These are phyloP conservation scores for Phaffomyces antillensis DNA, from an alignment of 805 yeast species.

Conservation along the genomic window DNA sequence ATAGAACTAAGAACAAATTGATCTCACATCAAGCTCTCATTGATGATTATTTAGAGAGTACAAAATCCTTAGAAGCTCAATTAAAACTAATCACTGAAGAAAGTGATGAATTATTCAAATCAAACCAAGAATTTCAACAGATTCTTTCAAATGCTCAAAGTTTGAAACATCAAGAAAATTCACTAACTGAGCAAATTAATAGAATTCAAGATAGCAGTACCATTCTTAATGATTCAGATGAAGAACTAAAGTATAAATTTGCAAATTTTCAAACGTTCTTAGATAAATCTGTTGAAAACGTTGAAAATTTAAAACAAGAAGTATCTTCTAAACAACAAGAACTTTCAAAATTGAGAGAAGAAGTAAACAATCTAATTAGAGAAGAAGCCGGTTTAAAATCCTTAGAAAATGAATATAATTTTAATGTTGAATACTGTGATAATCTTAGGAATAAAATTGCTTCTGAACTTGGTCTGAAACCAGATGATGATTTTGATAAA, in stretches of 20 bases:
- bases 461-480: neutral
- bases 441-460: constrained; percentile 8
- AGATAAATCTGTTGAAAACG: constrained; percentile 23
- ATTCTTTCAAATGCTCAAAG: constrained; percentile 58
- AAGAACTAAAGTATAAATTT: constrained; percentile 32
- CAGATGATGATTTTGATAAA: neutral
- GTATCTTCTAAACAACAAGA: constrained; percentile 19
- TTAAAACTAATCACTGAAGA: constrained; percentile 49
- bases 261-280: constrained; percentile 33
- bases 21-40: constrained; percentile 36
- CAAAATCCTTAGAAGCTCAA: constrained; percentile 39
- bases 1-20: constrained; percentile 43
- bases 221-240: constrained; percentile 37
- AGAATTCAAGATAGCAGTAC: constrained; percentile 43
- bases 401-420: constrained; percentile 30
- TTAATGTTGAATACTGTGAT: constrained; percentile 14
- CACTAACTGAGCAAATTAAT: constrained; percentile 42
- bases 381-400: constrained; percentile 51
- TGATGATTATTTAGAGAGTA: constrained; percentile 38
- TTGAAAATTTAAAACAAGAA: constrained; percentile 19
- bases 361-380: constrained; percentile 33
- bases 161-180: constrained; percentile 38
- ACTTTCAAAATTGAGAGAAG: constrained; percentile 24
- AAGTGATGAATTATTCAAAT: constrained; percentile 57
- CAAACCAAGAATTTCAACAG: constrained; percentile 77